Conservation (phyloP, 1,284 basidiomycete genomes). For the Pseudozyma pruni region DNA sequence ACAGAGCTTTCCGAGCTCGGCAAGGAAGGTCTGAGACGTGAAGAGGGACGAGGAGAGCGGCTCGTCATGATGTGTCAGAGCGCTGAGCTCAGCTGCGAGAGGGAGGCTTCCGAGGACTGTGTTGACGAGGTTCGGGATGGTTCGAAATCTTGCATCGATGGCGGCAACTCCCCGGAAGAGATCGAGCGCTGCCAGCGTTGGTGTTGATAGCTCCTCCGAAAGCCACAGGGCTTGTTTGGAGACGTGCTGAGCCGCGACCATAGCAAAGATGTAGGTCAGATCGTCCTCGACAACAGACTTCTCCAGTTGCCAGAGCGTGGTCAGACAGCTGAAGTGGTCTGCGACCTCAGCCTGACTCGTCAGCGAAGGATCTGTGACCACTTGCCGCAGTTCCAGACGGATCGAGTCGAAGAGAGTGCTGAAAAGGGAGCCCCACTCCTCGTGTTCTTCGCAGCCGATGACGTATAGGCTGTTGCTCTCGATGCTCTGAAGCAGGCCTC, state of each 20-base stretch:
- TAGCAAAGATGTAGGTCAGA: conserved; percentile 21
- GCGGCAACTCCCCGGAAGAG: conserved; percentile 27
- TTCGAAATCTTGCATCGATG: conserved; percentile 28
- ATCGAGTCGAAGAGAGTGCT: conserved; percentile 14
- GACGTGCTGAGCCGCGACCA: conserved; percentile 24
- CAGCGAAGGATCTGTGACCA: conserved; percentile 1
- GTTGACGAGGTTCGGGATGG: conserved; percentile 29
- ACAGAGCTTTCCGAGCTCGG: conserved; percentile 33
- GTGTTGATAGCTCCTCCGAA: conserved; percentile 10
- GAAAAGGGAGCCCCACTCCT: conserved; percentile 46
- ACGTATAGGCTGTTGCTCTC: conserved; percentile 31
- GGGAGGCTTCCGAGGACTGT: conserved; percentile 15
- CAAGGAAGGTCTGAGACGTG: conserved; percentile 32
- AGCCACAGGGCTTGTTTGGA: conserved; percentile 14
- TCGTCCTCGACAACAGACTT: conserved; percentile 33
- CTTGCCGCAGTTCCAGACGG: conserved; percentile 7
- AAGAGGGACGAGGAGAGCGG: conserved; percentile 11
- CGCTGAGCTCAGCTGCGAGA: conserved; percentile 6
- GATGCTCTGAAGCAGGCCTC: conserved; percentile 30
- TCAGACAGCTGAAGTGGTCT: conserved; percentile 22
- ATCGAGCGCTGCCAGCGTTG: conserved; percentile 25
- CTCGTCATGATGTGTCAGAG: neutral
- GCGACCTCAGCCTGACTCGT: conserved; percentile 11
- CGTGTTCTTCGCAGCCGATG: conserved; percentile 25
- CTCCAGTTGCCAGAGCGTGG: conserved; percentile 42